Percentiles rank a stretch among this genome's conserved stretches.
These are phyloP conservation scores for Nothomitra cinnamomea DNA, from an alignment of 2,329 filamentous ascomycete species.

Conservation along the genomic window DNA sequence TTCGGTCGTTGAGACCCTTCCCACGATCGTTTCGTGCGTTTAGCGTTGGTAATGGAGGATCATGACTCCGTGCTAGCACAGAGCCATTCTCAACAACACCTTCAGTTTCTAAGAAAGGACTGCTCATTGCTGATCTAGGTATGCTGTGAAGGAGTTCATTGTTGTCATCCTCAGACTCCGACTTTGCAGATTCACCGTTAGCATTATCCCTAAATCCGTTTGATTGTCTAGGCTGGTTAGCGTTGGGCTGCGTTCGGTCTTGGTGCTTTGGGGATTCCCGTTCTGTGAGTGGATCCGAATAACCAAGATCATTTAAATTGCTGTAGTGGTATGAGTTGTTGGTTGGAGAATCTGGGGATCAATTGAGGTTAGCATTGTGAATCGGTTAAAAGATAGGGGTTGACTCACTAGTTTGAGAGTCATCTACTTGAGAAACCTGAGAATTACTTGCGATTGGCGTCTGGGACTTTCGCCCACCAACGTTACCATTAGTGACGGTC, in stretches of 20 bases:
- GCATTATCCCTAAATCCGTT: not conserved
- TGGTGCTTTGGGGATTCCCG: not conserved
- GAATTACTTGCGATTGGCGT: not conserved
- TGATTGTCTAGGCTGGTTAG: not conserved
- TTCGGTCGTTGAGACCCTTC: not conserved
- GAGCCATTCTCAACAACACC: not conserved
- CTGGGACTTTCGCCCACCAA: too few relatives aligned
- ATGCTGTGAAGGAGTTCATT: slow-evolving; percentile 1
- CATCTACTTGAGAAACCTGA: not conserved
- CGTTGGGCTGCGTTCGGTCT: not conserved
- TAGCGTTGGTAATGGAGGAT: not conserved
- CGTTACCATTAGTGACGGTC: not conserved
- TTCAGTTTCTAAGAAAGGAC: not conserved
- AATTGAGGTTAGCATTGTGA: not conserved
- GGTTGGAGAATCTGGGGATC: not conserved
- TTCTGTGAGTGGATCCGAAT: not conserved
- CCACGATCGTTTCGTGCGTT: not conserved
- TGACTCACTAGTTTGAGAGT: not conserved
- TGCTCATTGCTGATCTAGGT: not conserved
- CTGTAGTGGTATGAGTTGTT: not conserved
- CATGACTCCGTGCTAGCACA: not conserved
- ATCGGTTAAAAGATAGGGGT: not conserved
- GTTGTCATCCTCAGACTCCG: not conserved
- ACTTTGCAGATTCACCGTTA: not conserved
- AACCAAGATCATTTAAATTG: not conserved